Conservation (phyloP, 345 rosid genomes). For the Brassica carinata region DNA sequence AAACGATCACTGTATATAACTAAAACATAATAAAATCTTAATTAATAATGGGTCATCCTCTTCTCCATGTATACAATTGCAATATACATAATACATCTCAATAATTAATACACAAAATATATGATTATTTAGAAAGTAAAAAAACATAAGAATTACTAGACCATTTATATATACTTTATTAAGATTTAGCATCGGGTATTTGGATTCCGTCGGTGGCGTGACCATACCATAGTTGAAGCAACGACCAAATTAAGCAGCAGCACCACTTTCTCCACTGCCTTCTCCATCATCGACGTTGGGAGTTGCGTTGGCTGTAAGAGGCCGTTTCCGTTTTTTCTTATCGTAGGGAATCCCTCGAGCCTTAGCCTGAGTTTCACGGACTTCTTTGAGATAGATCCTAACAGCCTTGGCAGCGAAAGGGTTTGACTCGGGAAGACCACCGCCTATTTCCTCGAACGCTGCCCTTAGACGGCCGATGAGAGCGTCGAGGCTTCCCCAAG, state of each 20-base stretch:
- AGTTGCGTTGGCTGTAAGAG: not conserved
- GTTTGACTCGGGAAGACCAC: constrained; percentile 75
- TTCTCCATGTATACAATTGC: constrained; percentile 41
- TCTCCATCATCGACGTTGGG: constrained; percentile 5
- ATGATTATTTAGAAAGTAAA: constrained; percentile 5
- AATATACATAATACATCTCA: constrained; percentile 30
- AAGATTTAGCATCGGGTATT: not conserved
- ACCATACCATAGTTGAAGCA: constrained; percentile 7
- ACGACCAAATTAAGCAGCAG: constrained; percentile 18
- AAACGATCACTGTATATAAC: not conserved
- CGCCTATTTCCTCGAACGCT: constrained; percentile 90
- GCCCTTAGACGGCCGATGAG: constrained; percentile 96
- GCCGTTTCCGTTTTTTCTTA: constrained; percentile 71
- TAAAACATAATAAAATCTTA: constrained; percentile 3
- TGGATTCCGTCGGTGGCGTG: not conserved
- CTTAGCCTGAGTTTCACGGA: constrained; percentile 89
- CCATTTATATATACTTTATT: not conserved
- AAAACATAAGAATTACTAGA: not conserved
- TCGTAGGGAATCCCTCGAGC: constrained; percentile 95
- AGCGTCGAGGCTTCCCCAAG: constrained; percentile 99
- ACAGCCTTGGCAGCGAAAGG: constrained; percentile 89
- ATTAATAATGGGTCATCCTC: constrained; percentile 15
- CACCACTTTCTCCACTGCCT: constrained; percentile 26
- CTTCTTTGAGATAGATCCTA: constrained; percentile 81
- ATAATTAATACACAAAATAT: not conserved